Conservation (phyloP, 345 rosid genomes). For the Eucalyptus urophylla region DNA sequence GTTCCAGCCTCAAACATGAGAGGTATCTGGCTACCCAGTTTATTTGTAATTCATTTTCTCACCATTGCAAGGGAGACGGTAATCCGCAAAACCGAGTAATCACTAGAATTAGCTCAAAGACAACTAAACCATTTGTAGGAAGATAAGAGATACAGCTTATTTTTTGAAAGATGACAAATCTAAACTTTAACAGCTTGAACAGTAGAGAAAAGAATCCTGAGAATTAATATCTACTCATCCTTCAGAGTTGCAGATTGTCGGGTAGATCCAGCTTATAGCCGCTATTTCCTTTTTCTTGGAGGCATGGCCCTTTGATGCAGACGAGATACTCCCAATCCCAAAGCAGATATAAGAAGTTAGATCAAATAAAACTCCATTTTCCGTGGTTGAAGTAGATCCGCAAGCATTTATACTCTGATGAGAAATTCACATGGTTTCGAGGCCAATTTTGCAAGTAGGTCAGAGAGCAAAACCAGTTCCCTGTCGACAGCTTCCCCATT, state of each 20-base stretch:
- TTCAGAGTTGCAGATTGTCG: neutral
- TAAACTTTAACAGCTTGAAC: neutral
- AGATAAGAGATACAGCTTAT: neutral
- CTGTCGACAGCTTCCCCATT: neutral
- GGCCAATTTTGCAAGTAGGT: neutral
- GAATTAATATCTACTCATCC: neutral
- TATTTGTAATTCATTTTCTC: neutral
- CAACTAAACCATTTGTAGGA: neutral
- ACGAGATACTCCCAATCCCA: neutral
- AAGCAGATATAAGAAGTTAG: neutral
- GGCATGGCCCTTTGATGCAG: neutral
- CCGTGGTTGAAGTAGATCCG: neutral
- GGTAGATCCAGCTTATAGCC: neutral
- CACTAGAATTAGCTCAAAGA: neutral
- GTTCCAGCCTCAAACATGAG: neutral
- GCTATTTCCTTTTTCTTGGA: neutral
- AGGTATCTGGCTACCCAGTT: neutral
- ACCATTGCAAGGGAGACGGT: neutral
- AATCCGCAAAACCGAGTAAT: neutral
- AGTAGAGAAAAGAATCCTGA: neutral
- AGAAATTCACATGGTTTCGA: neutral
- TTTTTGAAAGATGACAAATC: neutral
- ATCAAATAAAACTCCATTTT: neutral
- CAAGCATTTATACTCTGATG: neutral
- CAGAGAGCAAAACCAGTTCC: neutral